Conservation (phyloP, 192 early-diverging fungal species). For the Mortierella hygrophila region DNA sequence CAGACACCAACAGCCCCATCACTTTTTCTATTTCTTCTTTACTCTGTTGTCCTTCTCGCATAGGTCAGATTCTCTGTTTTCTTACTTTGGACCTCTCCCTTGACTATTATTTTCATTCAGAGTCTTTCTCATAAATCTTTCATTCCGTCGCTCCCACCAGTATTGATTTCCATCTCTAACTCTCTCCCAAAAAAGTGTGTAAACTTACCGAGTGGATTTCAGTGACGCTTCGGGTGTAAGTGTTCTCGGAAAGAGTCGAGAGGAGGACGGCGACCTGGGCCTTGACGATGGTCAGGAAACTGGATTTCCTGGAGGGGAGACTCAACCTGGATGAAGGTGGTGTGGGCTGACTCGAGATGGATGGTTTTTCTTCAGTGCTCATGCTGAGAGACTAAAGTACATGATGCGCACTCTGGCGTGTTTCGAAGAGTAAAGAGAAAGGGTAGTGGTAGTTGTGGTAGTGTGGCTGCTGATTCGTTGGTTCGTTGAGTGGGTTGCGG, state of each 20-base stretch:
- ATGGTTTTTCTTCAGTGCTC: conserved; percentile 69
- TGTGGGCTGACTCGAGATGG: conserved; percentile 58
- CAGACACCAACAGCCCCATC: conserved; percentile 1
- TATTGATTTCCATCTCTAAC: background rate
- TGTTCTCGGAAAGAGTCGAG: conserved; percentile 65
- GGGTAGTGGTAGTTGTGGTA: background rate
- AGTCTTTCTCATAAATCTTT: background rate
- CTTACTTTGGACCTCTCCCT: background rate
- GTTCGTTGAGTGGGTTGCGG: background rate
- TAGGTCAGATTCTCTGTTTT: background rate
- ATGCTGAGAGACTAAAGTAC: conserved; percentile 64
- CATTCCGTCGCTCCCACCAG: background rate
- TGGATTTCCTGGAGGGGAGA: conserved; percentile 60
- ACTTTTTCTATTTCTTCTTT: background rate
- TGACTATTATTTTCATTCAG: background rate
- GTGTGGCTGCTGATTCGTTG: background rate
- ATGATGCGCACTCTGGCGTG: conserved; percentile 48
- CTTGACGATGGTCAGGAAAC: conserved; percentile 68
- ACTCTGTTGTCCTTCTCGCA: background rate
- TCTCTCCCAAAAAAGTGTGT: background rate
- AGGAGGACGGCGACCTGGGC: conserved; percentile 68
- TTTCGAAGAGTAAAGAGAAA: background rate
- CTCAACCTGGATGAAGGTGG: conserved; percentile 60
- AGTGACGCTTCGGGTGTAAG: conserved; percentile 61
- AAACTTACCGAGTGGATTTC: conserved; percentile 65